These are phyloP conservation scores for Sparassis latifolia DNA, from an alignment of 1,284 basidiomycete genomes.

Conservation along the genomic window DNA sequence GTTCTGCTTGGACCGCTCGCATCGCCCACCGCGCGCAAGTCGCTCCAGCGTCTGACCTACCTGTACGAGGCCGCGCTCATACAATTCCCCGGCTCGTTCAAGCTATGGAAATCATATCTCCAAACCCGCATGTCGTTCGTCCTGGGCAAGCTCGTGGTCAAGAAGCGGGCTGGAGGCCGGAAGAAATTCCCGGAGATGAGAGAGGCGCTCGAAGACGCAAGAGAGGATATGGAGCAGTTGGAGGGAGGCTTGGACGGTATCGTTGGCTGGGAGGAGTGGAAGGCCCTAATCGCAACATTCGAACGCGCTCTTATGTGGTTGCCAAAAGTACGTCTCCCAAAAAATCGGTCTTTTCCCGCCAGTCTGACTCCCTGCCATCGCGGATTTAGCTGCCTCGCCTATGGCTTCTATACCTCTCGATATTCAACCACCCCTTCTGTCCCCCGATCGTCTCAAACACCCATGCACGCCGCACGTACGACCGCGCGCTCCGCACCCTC, in stretches of 20 bases:
- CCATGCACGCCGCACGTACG: slow-evolving; percentile 91
- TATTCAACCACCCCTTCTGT: slow-evolving; percentile 88
- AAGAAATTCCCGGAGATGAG: slow-evolving; percentile 88
- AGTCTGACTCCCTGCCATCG: slow-evolving; percentile 8
- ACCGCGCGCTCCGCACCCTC: slow-evolving; percentile 90
- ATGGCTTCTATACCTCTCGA: slow-evolving; percentile 90
- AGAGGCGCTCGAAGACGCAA: slow-evolving; percentile 81
- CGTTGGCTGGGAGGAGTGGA: slow-evolving; percentile 95
- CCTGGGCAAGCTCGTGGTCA: slow-evolving; percentile 65
- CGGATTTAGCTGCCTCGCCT: slow-evolving; percentile 74
- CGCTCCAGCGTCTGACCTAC: slow-evolving; percentile 80
- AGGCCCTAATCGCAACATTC: slow-evolving; percentile 78
- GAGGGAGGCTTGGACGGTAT: slow-evolving; percentile 81
- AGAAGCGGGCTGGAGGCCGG: slow-evolving; percentile 76
- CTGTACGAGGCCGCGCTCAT: slow-evolving; percentile 90
- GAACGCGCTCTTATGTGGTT: slow-evolving; percentile 94
- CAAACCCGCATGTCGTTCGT: slow-evolving; percentile 82
- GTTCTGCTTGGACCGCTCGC: slow-evolving; percentile 69
- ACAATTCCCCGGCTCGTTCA: slow-evolving; percentile 87
- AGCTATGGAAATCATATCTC: slow-evolving; percentile 93
- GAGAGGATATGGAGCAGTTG: slow-evolving; percentile 75
- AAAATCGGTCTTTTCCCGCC: slow-evolving; percentile 5
- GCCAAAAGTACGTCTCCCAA: slow-evolving; percentile 60
- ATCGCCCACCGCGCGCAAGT: slow-evolving; percentile 63
- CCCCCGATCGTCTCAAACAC: slow-evolving; percentile 81